Percentiles rank a stretch among this genome's conserved stretches.
These are phyloP conservation scores for Taiwanofungus camphoratus DNA, from an alignment of 1,284 basidiomycete species.

Conservation along the genomic window DNA sequence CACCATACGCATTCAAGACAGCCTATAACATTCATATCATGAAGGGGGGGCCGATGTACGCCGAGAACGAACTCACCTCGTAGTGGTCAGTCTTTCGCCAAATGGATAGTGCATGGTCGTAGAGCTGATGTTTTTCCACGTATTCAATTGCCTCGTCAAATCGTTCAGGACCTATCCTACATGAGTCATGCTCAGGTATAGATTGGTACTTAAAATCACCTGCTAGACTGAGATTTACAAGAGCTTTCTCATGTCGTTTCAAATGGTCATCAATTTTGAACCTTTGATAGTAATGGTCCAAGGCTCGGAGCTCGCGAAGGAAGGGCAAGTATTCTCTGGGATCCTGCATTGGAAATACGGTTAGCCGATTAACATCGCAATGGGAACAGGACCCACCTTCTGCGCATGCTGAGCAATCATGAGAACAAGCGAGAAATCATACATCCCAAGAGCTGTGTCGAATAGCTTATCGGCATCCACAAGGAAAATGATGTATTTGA, in stretches of 20 bases:
- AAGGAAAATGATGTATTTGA: slow-evolving; percentile 98
- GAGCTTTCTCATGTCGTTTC: slow-evolving; percentile 69
- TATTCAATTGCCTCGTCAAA: slow-evolving; percentile 84
- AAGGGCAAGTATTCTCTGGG: slow-evolving; percentile 98
- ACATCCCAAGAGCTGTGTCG: slow-evolving; percentile 96
- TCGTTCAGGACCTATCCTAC: slow-evolving; percentile 41
- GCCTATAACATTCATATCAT: slow-evolving; percentile 14
- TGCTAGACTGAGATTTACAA: slow-evolving; percentile 70
- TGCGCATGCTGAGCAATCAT: slow-evolving; percentile 97
- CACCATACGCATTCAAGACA: slow-evolving; percentile 80
- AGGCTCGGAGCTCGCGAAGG: slow-evolving; percentile 79
- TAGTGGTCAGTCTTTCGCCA: slow-evolving; percentile 66
- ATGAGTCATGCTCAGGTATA: slow-evolving; percentile 1
- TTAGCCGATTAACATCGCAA: slow-evolving; percentile 3
- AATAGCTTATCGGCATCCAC: slow-evolving; percentile 91
- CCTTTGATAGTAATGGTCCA: slow-evolving; percentile 80
- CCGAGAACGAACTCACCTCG: slow-evolving; percentile 39
- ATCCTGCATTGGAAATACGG: slow-evolving; percentile 50
- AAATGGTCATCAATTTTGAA: slow-evolving; percentile 95
- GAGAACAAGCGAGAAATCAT: slow-evolving; percentile 93
- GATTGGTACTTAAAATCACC: slow-evolving; percentile 38
- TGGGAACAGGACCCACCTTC: slow-evolving; percentile 51
- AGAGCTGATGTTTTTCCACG: slow-evolving; percentile 75
- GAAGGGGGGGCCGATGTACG: neutral
- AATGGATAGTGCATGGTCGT: slow-evolving; percentile 65